Evolutionary conservation across 2,329 filamentous ascomycete species (phyloP).

Genomic region (Mycosphaerella arachidis): DNA sequence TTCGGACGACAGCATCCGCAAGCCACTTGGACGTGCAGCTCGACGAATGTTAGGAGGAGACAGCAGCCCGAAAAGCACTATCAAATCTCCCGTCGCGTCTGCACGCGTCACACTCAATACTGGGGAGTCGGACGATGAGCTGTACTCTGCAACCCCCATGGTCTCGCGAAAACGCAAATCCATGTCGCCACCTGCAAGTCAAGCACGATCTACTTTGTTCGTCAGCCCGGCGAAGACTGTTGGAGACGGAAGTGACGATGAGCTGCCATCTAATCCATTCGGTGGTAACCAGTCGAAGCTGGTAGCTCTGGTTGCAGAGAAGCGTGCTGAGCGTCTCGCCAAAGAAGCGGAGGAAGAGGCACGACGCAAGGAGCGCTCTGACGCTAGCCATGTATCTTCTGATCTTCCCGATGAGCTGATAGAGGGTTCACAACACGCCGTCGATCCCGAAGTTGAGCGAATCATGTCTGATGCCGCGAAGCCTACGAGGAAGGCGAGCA

Average conservation of each 20-base stretch:
- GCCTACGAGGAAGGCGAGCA: slow-evolving; percentile 80
- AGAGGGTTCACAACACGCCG: slow-evolving; percentile 19
- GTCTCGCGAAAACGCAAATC: slow-evolving; percentile 3
- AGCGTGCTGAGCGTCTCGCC: slow-evolving; percentile 28
- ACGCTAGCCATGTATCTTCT: slow-evolving; percentile 15
- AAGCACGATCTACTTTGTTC: slow-evolving; percentile 23
- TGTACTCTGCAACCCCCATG: slow-evolving; percentile 30
- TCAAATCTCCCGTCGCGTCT: neutral
- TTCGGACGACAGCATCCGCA: slow-evolving; percentile 22
- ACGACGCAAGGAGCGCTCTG: neutral
- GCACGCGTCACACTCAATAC: neutral
- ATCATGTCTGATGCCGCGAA: slow-evolving; percentile 46
- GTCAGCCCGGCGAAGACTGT: slow-evolving; percentile 30
- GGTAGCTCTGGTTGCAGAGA: slow-evolving; percentile 30
- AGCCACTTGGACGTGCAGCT: slow-evolving; percentile 28
- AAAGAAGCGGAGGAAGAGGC: slow-evolving; percentile 19
- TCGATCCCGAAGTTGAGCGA: slow-evolving; percentile 25
- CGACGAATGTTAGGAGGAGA: slow-evolving; percentile 27
- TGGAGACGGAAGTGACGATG: slow-evolving; percentile 20
- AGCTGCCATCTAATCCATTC: slow-evolving; percentile 22
- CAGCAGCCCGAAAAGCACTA: neutral
- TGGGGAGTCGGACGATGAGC: slow-evolving; percentile 23
- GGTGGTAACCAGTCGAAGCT: slow-evolving; percentile 25
- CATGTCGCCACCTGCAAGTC: slow-evolving; percentile 14
- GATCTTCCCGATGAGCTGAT: slow-evolving; percentile 26